Base-by-base conservation (phyloP, 768 basidiomycete genomes). In the Dentipellis fragilis region DNA sequence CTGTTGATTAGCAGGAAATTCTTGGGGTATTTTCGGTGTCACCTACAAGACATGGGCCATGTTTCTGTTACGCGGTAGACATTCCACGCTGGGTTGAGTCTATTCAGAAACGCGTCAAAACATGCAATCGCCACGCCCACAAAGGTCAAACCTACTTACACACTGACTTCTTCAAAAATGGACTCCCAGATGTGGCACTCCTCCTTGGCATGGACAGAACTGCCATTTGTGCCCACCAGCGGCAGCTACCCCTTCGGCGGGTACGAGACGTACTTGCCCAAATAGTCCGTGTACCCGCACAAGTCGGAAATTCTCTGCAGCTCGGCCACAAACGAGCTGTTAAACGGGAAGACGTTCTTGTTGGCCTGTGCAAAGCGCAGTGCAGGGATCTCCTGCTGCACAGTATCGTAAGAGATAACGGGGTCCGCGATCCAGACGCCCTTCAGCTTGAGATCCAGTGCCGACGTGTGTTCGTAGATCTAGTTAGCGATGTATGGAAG, bases 401-500 rank as follows among this genome's bases (percentile, higher is more conserved):
- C 80, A 3, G 86, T 74, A 37, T 75, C 73, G 76, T 80, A 86
- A 1, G 81, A 81, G 6, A 88, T 63, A 3, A 72, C 59, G 1
- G 63, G 83, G 68, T 87, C 84, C 19, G 74, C 70, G 45, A 85
- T 80, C 83, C 84, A 86, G 19, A 84, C 81, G 4, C 85, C 85
- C 63, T 83, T 78, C 16, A 87, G 72, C 23, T 75, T 69, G 35
- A 87, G 71, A 46, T 78, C 75, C 14, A 85, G 49, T 0, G 66
- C 61, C 1, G 57, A 66, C 0, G 83, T 78, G 49, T 87, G 70
- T 38, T 76, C 75, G 61, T 83, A 85, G 45, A 88, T 82, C 61
- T 74, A 84, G 67, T 87, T 80, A 3, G 86, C 85, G 63, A 35
- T 17, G 12, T 10, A 53, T 22, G 38, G 23, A 36, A 56, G 46